Evolutionary conservation across 306 rosid species (phyloP), one percentile per base, ranked within the genome.

Genomic region (Gleditsia sinensis): DNA sequence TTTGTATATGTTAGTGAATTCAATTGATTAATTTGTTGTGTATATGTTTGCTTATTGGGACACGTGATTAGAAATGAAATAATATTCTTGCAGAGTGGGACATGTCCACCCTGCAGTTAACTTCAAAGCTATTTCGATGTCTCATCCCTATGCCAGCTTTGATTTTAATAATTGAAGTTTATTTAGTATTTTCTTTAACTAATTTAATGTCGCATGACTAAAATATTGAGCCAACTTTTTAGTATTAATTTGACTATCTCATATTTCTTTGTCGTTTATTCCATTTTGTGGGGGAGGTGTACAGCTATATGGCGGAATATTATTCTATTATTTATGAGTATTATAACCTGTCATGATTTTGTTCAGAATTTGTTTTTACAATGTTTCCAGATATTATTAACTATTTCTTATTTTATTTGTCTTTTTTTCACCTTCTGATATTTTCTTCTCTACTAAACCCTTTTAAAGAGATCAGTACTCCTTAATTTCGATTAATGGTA

Each of bases 71-170:
- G 48, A 36, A 34, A 33, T 1, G n/a, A 33, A 19, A 10, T 19
- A 34, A 59, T n/a, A n/a, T n/a, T 59, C 24, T 59, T 17, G 3
- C 16, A 59, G 16, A n/a, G 45, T n/a, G 66, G 66, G 43, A 5
- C 67, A 34, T 17, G 48, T 61, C 67, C 45, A 19, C 67, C 17
- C 67, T 61, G 8, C 67, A 61, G 67, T 46, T 61, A 34, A 34
- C 48, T 36, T 61, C 67, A 61, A 34, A 19, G 30, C 48, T 36
- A 61, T 34, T 34, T 61, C 34, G 67, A 61, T 33, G 67, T 61
- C 67, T 17, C 17, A n/a, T 61, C 67, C 67, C 67, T 36, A 34
- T 36, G 67, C 67, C 67, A 61, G 48, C 67, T 61, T 11, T 61
- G 46, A 42, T 36, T n/a, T 19, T 61, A 34, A 61, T 61, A 36